Base-by-base conservation (phyloP, 306 rosid species). In the Malus asiatica region DNA sequence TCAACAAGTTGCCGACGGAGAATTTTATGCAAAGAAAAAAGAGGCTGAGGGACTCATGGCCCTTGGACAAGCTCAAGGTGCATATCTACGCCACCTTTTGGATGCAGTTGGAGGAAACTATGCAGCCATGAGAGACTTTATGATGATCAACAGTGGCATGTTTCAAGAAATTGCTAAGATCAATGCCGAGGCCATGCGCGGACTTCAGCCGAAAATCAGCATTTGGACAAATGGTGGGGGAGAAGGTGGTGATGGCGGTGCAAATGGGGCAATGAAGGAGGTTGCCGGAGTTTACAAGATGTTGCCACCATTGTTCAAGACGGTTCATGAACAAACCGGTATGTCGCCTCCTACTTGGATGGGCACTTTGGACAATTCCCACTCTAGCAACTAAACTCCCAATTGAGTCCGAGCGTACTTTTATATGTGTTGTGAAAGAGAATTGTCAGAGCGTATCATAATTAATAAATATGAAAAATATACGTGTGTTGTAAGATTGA, bases 251-350 rank as follows among this genome's bases (percentile, higher is more conserved):
- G 76, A 72, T 1, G 67, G 55, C n/a, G 25, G 58, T 33, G 72
- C 58, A 20, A 71, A 35, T 66, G 72, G 60, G n/a, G 78, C 78
- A 10, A 71, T 81, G 84, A 77, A 82, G 57, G 63, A 48, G 68
- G 42, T 82, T 59, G 85, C 82, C 2, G 79, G 76, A 5, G 68
- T 82, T 42, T 85, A 85, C 20, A 82, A 73, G 68, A 71, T 75
- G 81, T 20, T 81, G 64, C 88, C 88, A 0, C 88, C 83, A 1
- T 30, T 85, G 79, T 78, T 85, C 29, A 67, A 38, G 10, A 78
- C 85, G 0, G 83, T 85, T 22, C 83, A 81, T 1, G 88, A 81
- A 33, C 88, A 85, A 62, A 85, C 88, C 4, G 83, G 88, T 20
- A 74, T 81, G 85, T 20, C 61, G 11, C 85, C 85, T 9, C 81